Evolutionary conservation across 805 yeast species (phyloP), one percentile per base, ranked within the genome.

Genomic region (Metschnikowia santaceciliae): DNA sequence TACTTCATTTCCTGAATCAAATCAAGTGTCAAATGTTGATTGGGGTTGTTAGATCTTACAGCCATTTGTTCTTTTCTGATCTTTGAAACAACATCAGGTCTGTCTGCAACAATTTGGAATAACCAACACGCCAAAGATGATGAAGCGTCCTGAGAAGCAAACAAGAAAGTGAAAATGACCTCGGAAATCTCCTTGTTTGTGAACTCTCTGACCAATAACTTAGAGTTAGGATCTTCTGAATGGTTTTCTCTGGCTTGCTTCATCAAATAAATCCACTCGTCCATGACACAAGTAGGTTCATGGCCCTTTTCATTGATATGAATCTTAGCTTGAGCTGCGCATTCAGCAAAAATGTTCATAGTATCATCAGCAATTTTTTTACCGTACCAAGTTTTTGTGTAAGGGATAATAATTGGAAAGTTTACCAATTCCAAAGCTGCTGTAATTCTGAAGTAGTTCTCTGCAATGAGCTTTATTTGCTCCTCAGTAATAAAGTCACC

Each of bases 311-410:
- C 84, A 53, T 66, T 67, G 65, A 92, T 86, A 64, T 84, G 84
- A 51, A 79, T 80, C 70, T 92, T 92, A 49, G 98, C 88, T 81
- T 76, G 81, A 59, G 79, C 90, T 15, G 99, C 96, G 76, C 98
- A 92, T 26, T 71, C 71, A 64, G 84, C 97, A 62, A 94, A 90
- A 61, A 90, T 84, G 61, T 82, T 85, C 97, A 94, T 92, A 15
- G 96, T 89, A 77, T 85, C 82, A 67, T 94, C 96, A 51, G 97
- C 96, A 63, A 91, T 87, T 66, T 79, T 83, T 75, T 88, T 86
- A 59, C 99, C 99, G 71, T 91, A 89, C 99, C 99, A 94, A 34
- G 99, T 86, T 75, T 92, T 94, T 54, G 99, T 90, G 78, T 79
- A 94, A 32, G 99, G 99, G 45, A 94, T 69, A 57, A 94, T 92